These are phyloP conservation scores for Mimosa pudica DNA, from an alignment of 306 rosid genomes.

Conservation along the genomic window DNA sequence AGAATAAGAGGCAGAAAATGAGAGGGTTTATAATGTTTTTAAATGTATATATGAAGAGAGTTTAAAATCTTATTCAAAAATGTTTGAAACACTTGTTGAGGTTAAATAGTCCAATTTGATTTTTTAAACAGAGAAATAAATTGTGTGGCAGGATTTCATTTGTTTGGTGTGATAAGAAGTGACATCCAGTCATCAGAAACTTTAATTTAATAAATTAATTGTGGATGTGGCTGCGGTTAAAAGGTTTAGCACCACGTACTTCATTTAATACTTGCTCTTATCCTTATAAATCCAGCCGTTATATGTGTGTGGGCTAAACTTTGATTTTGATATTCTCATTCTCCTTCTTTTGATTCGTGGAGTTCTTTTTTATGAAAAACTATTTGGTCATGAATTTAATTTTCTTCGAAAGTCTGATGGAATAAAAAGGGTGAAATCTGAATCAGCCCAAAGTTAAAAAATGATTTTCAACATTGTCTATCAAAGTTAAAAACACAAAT, in stretches of 20 bases:
- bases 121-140: not conserved
- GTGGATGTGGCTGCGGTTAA: not conserved
- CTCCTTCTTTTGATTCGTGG: too few relatives aligned
- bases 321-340: too few relatives aligned
- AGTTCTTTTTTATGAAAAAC: too few relatives aligned
- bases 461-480: too few relatives aligned
- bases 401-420: too few relatives aligned
- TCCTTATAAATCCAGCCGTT: too few relatives aligned
- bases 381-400: too few relatives aligned
- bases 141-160: not conserved
- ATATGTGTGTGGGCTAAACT: too few relatives aligned
- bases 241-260: not conserved
- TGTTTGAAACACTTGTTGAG: not conserved
- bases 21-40: not conserved
- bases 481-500: too few relatives aligned
- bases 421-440: too few relatives aligned
- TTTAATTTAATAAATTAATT: too few relatives aligned
- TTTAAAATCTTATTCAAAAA: not conserved
- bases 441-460: too few relatives aligned
- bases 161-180: not conserved
- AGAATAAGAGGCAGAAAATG: conserved; percentile 11
- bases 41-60: conserved; percentile 1
- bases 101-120: not conserved
- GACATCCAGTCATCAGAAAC: not conserved
- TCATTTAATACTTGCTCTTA: not conserved